Base-by-base conservation (phyloP, 2,329 filamentous ascomycete genomes). In the Botryosphaeria dothidea region DNA sequence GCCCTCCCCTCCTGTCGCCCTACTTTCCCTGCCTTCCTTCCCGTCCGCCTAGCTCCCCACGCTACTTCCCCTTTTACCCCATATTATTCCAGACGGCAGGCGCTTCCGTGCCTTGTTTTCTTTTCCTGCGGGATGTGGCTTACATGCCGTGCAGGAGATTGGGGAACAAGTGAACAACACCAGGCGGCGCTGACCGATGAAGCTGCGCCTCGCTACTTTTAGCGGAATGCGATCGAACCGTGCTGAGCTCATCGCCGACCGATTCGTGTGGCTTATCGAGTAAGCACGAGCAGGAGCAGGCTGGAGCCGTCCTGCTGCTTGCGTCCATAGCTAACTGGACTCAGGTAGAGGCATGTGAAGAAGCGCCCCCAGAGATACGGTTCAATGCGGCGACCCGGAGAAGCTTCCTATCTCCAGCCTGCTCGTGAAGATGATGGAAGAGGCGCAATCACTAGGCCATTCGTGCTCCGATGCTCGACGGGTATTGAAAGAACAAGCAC, bases 211-310 rank as follows among this genome's bases (percentile, higher is more conserved):
- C 52, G 52, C 36, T 21, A 34, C 23, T 57, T 57, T 9, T 11
- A 31, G 52, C 34, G 27, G 13, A 8, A 21, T 7, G 34, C 17
- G 6, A 17, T 41, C 34, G 36, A 27, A 21, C 23, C 36, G 34
- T 27, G 52, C 52, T 57, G 54, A 58, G 38, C 54, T 58, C 54
- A 45, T 58, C 36, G 38, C 38, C 25, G 23, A 31, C 54, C 38
- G 7, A 25, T 31, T 19, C 17, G 43, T 58, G 38, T 23, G 13
- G 8, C 7, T 2, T 15, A 38, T 19, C 54, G 54, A 58, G 38
- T 58, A 58, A 58, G 54, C 54, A 3, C 31, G 7, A 15, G 8
- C 25, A 31, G 38, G 25, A 41, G 11, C 38, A 3, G 8, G 13
- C 23, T 43, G 52, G 34, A 43, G 41, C 29, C 11, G n/a, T 15